Conservation (phyloP, 768 basidiomycete species). For the Melanogaster broomeanus region DNA sequence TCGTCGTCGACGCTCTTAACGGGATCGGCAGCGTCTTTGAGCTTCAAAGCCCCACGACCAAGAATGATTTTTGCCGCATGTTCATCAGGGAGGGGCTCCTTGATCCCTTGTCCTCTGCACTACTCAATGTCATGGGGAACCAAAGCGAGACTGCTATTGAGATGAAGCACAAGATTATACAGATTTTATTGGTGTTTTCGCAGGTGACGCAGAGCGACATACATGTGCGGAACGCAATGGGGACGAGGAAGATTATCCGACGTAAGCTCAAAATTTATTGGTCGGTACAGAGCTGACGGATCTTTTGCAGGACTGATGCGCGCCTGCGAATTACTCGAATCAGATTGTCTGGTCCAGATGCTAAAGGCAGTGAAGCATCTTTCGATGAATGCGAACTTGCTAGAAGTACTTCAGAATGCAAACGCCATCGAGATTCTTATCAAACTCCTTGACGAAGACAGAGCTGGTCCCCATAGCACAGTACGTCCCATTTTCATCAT, state of each 20-base stretch:
- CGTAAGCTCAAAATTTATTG: slow-evolving; percentile 52
- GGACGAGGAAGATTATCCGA: slow-evolving; percentile 84
- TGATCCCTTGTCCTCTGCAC: slow-evolving; percentile 87
- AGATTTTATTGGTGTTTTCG: slow-evolving; percentile 87
- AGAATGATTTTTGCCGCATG: slow-evolving; percentile 98
- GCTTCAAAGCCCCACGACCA: slow-evolving; percentile 92
- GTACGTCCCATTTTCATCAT: slow-evolving; percentile 44
- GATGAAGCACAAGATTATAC: slow-evolving; percentile 87
- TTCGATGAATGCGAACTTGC: slow-evolving; percentile 87
- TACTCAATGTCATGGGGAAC: slow-evolving; percentile 84
- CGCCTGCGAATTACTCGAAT: slow-evolving; percentile 83
- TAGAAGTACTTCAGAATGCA: slow-evolving; percentile 94
- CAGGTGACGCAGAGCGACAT: slow-evolving; percentile 96
- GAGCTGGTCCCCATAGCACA: slow-evolving; percentile 75
- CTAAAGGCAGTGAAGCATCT: slow-evolving; percentile 96
- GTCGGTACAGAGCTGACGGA: slow-evolving; percentile 3
- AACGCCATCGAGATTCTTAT: slow-evolving; percentile 94
- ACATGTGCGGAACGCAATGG: slow-evolving; percentile 90
- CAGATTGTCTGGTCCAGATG: slow-evolving; percentile 85
- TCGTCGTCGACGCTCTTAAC: slow-evolving; percentile 91
- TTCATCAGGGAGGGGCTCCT: slow-evolving; percentile 95
- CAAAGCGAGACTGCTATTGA: slow-evolving; percentile 64
- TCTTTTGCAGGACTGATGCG: slow-evolving; percentile 70
- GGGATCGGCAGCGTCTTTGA: slow-evolving; percentile 97
- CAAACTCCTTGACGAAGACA: slow-evolving; percentile 78